Base-by-base conservation (phyloP, 768 basidiomycete genomes). In the Pleurotus sapidus region DNA sequence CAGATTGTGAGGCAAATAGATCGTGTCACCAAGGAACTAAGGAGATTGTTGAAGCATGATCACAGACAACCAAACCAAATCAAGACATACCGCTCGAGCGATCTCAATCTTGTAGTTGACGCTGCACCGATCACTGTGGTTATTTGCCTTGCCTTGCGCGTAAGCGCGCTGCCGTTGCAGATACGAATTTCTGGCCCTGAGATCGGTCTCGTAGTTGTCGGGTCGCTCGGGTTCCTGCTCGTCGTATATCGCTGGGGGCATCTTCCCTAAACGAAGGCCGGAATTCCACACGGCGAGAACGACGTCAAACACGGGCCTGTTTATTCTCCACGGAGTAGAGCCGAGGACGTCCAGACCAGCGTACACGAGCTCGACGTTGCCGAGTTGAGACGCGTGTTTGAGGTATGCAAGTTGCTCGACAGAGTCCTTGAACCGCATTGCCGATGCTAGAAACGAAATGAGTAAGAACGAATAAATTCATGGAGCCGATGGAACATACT, bases 61-160 rank as follows among this genome's bases (percentile, higher is more conserved):
- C 9, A 34, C 30, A n/a, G n/a, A 11, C 3, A 9, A 7, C 8
- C 9, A 9, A 8, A 3, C 49, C 30, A 20, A 53, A 37, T 9
- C 7, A 14, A 14, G 34, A 79, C 87, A 69, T 68, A 94, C 93
- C 51, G 95, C 87, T 50, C 91, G 82, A 7, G 94, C 95, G 64
- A 98, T 96, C 73, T 98, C 96, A 57, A 99, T 86, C 70, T 95
- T 96, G 72, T 98, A 98, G 69, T 98, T 98, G 47, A 95, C 86
- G 66, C 80, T 91, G 69, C 96, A 98, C 43, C 96, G 79, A 45
- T 95, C 92, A 3, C 91, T 92, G 69, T 97, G 95, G 62, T 92
- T 93, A 65, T 84, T 88, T 17, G 88, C 86, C 71, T 86, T 91
- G 18, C 65, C 69, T 58, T 87, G 80, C 7, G 75, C 67, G 66